Conservation (phyloP, 768 basidiomycete species). For the Megacollybia marginata region DNA sequence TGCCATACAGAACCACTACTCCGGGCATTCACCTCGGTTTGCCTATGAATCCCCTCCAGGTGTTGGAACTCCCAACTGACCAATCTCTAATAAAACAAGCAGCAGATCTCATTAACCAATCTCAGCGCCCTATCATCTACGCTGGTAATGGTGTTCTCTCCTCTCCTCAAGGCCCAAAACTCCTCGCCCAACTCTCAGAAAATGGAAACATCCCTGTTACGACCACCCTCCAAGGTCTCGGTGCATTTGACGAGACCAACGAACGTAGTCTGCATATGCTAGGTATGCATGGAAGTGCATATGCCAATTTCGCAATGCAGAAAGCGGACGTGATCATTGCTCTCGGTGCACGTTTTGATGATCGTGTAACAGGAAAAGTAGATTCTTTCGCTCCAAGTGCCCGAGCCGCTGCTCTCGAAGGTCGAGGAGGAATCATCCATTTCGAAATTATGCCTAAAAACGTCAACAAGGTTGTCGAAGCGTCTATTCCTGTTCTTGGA, state of each 20-base stretch:
- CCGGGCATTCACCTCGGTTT: constrained; percentile 71
- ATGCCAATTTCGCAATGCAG: constrained; percentile 98
- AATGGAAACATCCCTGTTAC: constrained; percentile 95
- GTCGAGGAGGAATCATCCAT: constrained; percentile 95
- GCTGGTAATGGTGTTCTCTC: constrained; percentile 88
- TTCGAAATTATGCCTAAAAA: constrained; percentile 99
- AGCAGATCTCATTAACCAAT: constrained; percentile 85
- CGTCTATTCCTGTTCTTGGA: constrained; percentile 88
- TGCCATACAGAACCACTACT: constrained; percentile 81
- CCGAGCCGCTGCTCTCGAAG: constrained; percentile 72
- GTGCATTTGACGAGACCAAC: constrained; percentile 89
- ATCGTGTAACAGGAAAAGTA: constrained; percentile 92
- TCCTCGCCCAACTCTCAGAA: constrained; percentile 72
- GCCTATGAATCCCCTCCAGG: constrained; percentile 64
- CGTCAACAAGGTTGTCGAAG: constrained; percentile 97
- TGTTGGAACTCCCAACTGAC: constrained; percentile 54
- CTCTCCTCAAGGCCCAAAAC: constrained; percentile 71
- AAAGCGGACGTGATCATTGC: constrained; percentile 96
- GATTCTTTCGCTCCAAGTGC: constrained; percentile 89
- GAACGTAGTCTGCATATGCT: constrained; percentile 91
- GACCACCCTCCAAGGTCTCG: constrained; percentile 93
- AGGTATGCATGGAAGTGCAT: constrained; percentile 97
- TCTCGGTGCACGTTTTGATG: constrained; percentile 93
- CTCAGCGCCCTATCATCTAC: constrained; percentile 87
- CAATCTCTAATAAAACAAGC: constrained; percentile 68